Evolutionary conservation across 2,329 filamentous ascomycete species (phyloP), one percentile per base, ranked within the genome.

Genomic region (Uncinocarpus reesii): DNA sequence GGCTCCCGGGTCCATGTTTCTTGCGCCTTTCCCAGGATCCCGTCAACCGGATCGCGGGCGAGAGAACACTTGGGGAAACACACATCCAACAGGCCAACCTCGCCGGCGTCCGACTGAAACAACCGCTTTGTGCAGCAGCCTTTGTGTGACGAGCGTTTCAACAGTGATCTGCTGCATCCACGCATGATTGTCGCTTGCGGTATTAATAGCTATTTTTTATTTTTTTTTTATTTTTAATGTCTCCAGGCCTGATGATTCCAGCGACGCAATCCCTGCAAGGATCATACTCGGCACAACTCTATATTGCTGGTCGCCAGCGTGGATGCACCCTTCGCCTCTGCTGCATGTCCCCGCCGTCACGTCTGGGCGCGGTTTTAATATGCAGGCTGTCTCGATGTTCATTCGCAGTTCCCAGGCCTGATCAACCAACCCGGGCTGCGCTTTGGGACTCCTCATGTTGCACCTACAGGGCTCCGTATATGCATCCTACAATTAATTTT

Each of bases 191-290:
- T n/a, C n/a, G n/a, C n/a, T n/a, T n/a, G n/a, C n/a, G n/a, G n/a
- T n/a, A n/a, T n/a, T n/a, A n/a, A n/a, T n/a, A n/a, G n/a, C n/a
- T n/a, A n/a, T n/a, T n/a, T n/a, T n/a, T n/a, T n/a, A n/a, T n/a
- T n/a, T n/a, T n/a, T n/a, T n/a, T n/a, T n/a, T n/a, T n/a, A n/a
- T n/a, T n/a, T n/a, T n/a, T n/a, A n/a, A n/a, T n/a, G n/a, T n/a
- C n/a, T n/a, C n/a, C n/a, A n/a, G n/a, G n/a, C n/a, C n/a, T n/a
- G n/a, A n/a, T n/a, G n/a, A n/a, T n/a, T n/a, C n/a, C n/a, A n/a
- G n/a, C n/a, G n/a, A 37, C 35, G 16, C 36, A 40, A 40, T 7
- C 23, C 7, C 42, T 45, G 42, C 42, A 45, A 37, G 42, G 42
- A 31, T 37, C 8, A 20, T 28, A n/a, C 20, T 45, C 32, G 42